Evolutionary conservation across 495 filamentous ascomycete species (phyloP), one percentile per base, ranked within the genome.

Genomic region (Xylaria scruposa): DNA sequence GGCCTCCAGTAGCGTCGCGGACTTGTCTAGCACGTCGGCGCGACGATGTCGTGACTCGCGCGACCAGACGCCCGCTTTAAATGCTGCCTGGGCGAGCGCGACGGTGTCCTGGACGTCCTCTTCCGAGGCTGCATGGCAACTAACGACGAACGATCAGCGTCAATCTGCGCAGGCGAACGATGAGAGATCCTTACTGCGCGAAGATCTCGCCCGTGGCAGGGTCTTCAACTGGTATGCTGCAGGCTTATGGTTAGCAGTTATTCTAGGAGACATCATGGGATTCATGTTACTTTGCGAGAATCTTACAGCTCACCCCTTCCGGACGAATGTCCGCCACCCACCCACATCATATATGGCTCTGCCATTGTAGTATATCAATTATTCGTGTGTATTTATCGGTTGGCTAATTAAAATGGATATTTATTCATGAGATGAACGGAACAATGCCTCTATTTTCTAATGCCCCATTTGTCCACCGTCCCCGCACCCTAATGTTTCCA

Each of bases 1-100:
- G 12, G 81, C 75, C 5, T 83, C 80, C 17, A 92, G 85, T 0
- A 90, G 80, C 0, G 65, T 69, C 12, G 89, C 88, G 46, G 85
- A 85, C 70, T 83, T 86, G 21, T 90, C 87, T 19, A 92, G 82
- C 7, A 91, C 85, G 42, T 84, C 79, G 56, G 88, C 88, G 46
- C 88, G 85, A 24, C 81, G 76, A 49, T 87, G 85, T 24, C 83
- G 81, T 61, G 87, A 83, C 8, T 86, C 85, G 5, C 82, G 83
- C 44, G 87, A 86, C 90, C 90, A 92, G n/a, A 83, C 44, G 47
- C 89, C 88, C 0, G 83, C 81, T 53, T 84, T 80, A 81, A 88
- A 91, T 40, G 75, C 68, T 19, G 33, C 66, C 42, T 88, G 83
- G 33, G 87, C 87, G 51, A 80, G 73, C 7, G 72, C 44, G 56